Evolutionary conservation across 768 basidiomycete genomes (phyloP).

Genomic region (Pulveroboletus sp.): DNA sequence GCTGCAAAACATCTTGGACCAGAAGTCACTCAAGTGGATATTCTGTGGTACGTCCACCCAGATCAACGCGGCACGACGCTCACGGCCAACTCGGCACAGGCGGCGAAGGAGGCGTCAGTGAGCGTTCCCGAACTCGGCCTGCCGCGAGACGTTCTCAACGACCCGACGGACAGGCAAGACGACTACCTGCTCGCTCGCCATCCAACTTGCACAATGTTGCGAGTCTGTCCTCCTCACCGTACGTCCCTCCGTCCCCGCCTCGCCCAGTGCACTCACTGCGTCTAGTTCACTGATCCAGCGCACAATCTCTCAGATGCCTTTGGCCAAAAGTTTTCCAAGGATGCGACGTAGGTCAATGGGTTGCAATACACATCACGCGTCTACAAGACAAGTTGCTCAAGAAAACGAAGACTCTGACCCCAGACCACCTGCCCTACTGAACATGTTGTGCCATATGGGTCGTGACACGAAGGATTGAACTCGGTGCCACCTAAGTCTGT

Average conservation of each 20-base stretch:
- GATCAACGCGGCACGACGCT: slow-evolving; percentile 14
- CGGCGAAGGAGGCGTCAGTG: slow-evolving; percentile 98
- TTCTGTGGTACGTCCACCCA: slow-evolving; percentile 76
- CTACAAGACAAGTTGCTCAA: too few relatives aligned
- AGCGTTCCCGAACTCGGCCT: slow-evolving; percentile 29
- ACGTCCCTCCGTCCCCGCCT: slow-evolving; percentile 30
- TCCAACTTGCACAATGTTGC: slow-evolving; percentile 84
- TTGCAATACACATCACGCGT: too few relatives aligned
- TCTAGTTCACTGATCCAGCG: slow-evolving; percentile 96
- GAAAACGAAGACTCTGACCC: too few relatives aligned
- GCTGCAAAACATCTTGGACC: slow-evolving; percentile 92
- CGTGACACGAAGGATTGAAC: too few relatives aligned
- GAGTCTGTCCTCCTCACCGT: slow-evolving; percentile 98
- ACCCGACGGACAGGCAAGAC: slow-evolving; percentile 74
- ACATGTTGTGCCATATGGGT: too few relatives aligned
- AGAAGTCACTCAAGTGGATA: slow-evolving; percentile 94
- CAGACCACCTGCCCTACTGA: too few relatives aligned
- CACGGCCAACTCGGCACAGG: slow-evolving; percentile 43
- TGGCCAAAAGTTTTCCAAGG: slow-evolving; percentile 98
- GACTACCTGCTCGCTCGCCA: slow-evolving; percentile 96
- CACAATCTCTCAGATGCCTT: slow-evolving; percentile 99
- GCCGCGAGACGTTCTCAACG: not conserved
- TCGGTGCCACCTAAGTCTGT: too few relatives aligned
- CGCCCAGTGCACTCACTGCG: not conserved
- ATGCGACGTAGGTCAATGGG: slow-evolving; percentile 96